A percentile compares a stretch with the other conserved stretches of the same genome.
Conservation (phyloP, 1,284 basidiomycete genomes). For the Anthracocystis panici-leucophaei region DNA sequence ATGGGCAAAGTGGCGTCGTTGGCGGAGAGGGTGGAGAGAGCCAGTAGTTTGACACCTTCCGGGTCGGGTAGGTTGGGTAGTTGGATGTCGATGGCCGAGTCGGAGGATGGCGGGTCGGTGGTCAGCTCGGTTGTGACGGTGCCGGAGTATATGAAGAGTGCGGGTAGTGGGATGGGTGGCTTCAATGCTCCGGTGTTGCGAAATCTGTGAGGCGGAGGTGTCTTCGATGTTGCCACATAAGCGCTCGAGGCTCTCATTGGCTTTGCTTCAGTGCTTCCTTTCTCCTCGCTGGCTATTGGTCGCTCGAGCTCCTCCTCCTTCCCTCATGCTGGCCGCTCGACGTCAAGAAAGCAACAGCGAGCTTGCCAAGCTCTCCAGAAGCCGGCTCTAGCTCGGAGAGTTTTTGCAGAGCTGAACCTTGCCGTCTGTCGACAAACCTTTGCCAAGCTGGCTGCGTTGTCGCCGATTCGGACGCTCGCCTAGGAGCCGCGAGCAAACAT, state of each 20-base stretch:
- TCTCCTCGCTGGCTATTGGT: neutral
- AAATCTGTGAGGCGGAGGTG: slow-evolving; percentile 1
- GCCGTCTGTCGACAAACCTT: too few species aligned
- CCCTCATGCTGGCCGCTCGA: too few species aligned
- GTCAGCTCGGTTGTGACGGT: slow-evolving; percentile 28
- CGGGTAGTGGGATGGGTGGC: slow-evolving; percentile 9
- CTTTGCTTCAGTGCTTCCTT: neutral
- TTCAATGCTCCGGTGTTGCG: slow-evolving; percentile 56
- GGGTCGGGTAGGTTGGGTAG: slow-evolving; percentile 23
- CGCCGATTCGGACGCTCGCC: too few species aligned
- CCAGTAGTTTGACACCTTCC: slow-evolving; percentile 6
- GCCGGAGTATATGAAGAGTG: slow-evolving; percentile 50
- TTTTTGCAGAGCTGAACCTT: too few species aligned
- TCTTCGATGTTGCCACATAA: neutral
- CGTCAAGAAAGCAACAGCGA: too few species aligned
- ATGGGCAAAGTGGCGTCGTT: slow-evolving; percentile 22
- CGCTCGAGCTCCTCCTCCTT: too few species aligned
- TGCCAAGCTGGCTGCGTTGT: too few species aligned
- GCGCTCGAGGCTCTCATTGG: neutral
- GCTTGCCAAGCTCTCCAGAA: too few species aligned
- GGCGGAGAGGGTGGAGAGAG: slow-evolving; percentile 20
- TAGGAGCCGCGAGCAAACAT: too few species aligned
- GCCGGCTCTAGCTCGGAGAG: too few species aligned
- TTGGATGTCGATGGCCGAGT: slow-evolving; percentile 21
- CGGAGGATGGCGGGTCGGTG: slow-evolving; percentile 28